phyloP scores from a whole-genome alignment of 345 rosid species.

The Erucastrum elatum region DNA sequence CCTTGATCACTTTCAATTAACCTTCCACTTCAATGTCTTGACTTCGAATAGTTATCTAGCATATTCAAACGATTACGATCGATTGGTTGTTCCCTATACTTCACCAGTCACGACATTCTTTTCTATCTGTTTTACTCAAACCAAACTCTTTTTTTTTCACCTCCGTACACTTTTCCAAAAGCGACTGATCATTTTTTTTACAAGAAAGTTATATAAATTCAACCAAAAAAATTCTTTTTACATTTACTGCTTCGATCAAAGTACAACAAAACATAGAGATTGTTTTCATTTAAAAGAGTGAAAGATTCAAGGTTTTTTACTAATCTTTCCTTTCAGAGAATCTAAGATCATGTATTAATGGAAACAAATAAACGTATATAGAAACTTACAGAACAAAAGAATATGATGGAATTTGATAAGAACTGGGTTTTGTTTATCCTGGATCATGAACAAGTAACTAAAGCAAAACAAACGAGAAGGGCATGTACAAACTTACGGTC shows the following conservation, averaged over 20 bases:
- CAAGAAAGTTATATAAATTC: too few species aligned
- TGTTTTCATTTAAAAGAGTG: too few species aligned
- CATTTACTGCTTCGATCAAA: too few species aligned
- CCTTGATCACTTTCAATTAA: not conserved
- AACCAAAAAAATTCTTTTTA: too few species aligned
- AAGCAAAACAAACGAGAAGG: not conserved
- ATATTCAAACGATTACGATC: not conserved
- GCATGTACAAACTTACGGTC: constrained; percentile 38
- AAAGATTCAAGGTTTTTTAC: too few species aligned
- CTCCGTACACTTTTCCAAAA: not conserved
- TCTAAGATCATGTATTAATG: not conserved
- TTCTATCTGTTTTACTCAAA: too few species aligned
- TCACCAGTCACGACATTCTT: not conserved
- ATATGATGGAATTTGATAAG: constrained; percentile 16
- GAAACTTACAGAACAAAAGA: constrained; percentile 1
- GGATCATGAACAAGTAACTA: constrained; percentile 9
- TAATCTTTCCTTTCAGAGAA: not conserved
- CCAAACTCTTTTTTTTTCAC: not conserved
- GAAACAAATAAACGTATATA: not conserved
- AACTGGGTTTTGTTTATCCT: constrained; percentile 8
- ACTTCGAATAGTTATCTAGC: not conserved
- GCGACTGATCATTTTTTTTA: not conserved
- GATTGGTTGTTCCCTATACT: not conserved
- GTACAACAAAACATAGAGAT: too few species aligned
- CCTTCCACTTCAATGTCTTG: not conserved